A percentile compares a stretch with the other conserved stretches of the same genome.
phyloP scores from a whole-genome alignment of 2,329 filamentous ascomycete species.

The Exophiala bonariae region DNA sequence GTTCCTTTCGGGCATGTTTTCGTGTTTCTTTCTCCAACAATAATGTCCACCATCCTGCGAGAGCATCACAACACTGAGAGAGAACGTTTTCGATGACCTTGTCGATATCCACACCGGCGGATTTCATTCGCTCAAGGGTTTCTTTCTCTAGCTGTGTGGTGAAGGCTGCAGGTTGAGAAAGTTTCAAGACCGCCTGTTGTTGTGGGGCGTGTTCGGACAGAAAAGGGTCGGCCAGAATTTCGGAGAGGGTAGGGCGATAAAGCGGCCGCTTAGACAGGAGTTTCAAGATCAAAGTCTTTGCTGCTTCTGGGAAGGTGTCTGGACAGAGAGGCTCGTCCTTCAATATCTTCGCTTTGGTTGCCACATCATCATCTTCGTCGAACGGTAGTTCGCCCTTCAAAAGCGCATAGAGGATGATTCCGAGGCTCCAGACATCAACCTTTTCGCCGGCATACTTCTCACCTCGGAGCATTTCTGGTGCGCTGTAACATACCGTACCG shows the following conservation, averaged over 20 bases:
- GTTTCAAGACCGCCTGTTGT: constrained; percentile 84
- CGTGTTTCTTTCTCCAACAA: constrained; percentile 91
- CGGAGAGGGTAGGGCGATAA: constrained; percentile 74
- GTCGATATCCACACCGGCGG: constrained; percentile 91
- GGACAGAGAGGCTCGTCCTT: constrained; percentile 83
- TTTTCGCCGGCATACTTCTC: constrained; percentile 98
- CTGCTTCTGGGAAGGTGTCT: constrained; percentile 74
- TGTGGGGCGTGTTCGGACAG: constrained; percentile 81
- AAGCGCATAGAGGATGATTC: constrained; percentile 84
- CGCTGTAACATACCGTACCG: constrained; percentile 95
- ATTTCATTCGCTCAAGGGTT: constrained; percentile 86
- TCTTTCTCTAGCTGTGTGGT: constrained; percentile 85
- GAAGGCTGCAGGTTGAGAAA: constrained; percentile 79
- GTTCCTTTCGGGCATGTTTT: constrained; percentile 76
- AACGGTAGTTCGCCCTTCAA: constrained; percentile 84
- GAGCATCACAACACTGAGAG: constrained; percentile 80
- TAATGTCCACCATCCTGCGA: constrained; percentile 95
- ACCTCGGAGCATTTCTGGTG: constrained; percentile 96
- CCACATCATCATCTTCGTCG: constrained; percentile 85
- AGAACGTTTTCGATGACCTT: constrained; percentile 91
- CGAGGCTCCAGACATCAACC: constrained; percentile 97
- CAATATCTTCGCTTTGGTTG: constrained; percentile 82
- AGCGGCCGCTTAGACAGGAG: constrained; percentile 91
- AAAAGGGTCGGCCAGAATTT: constrained; percentile 86
- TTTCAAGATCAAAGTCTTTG: constrained; percentile 71